Base-by-base conservation (phyloP, 805 yeast genomes). In the Metschnikowia proteae region DNA sequence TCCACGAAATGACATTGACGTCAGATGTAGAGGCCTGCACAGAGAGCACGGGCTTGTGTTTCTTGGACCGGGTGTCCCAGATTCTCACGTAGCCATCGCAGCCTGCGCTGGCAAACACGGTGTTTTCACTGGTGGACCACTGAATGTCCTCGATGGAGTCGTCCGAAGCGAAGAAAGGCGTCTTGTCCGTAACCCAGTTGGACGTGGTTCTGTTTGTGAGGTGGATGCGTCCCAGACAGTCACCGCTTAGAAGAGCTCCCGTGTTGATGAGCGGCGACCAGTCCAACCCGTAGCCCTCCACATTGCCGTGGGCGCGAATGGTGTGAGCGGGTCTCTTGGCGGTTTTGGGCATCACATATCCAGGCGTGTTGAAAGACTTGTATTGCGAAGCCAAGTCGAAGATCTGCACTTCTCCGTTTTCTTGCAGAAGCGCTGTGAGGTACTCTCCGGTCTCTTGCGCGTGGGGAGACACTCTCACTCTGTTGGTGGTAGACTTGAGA, bases 201-300 rank as follows among this genome's bases (percentile, higher is more conserved):
- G 85, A 76, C 4, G 86, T 77, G 38, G 88, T 86, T 65, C 96
- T 80, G 46, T 80, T 76, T 6, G 98, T 90, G 47, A 84, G 72
- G 66, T 79, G 86, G 36, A 92, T 80, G 61, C 92, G 76, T 45
- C 99, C 99, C 22, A 86, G 72, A 55, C 88, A 74, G 65, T 94
- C 99, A 60, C 99, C 99, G 3, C 95, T 80, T 49, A 94, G 74
- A 53, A 94, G 71, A 1, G 90, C 78, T 23, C 98, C 98, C 3
- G 88, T 80, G 55, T 77, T 78, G 51, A 83, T 79, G 54, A 86
- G 71, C 38, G 97, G 96, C 1, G 96, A 88, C 99, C 99, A 94
- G 67, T 92, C 99, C 39, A 94, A 67, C 11, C 97, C 99, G 62
- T 89, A 94, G 32, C 99, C 98, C 71, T 94, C 99, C n/a, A 88